Base-by-base conservation (phyloP, 768 basidiomycete genomes). In the Amanita polypyramis region DNA sequence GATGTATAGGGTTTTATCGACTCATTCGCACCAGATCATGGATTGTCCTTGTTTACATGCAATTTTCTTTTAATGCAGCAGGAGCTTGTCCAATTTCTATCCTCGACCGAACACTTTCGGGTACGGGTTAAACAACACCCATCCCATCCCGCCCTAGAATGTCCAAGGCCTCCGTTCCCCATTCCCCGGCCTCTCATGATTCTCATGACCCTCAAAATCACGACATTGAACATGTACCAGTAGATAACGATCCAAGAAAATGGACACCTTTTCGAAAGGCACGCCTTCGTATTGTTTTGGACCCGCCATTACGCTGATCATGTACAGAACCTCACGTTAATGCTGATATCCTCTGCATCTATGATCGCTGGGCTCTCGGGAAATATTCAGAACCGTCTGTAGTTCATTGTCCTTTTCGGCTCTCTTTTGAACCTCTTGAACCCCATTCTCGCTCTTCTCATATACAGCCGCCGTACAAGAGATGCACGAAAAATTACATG, bases 331-430 rank as follows among this genome's bases (percentile, higher is more conserved):
- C 51, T 70, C 8, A 68, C 68, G 19, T 62, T 80, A 44, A 42
- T 61, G 6, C 67, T 78, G 34, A 65, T 82, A 21, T 64, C 77
- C 4, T 61, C 68, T 15, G 80, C 77, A 4, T 62, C 76, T 5
- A 70, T 78, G 69, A 74, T 79, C 52, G 75, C 77, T 9, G 79
- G 80, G 2, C 64, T 83, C 10, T 70, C 70, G 4, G 67, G 63
- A 1, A 82, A 74, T 52, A 79, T 82, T 39, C 80, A 81, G 56
- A 85, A 81, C 60, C 81, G 80, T 82, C 51, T 62, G 73, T 53
- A 29, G 5, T 29, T n/a, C 4, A 8, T 6, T 12, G 5, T 47
- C 42, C 10, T 27, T 19, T 20, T 32, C 20, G 4, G n/a, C 37
- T 32, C 29, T 2, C 12, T 25, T 20, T 17, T 23, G 3, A 8